These are phyloP conservation scores for Vaccinium vitisidaea DNA, from an alignment of 148 eudicot genomes.

Conservation along the genomic window DNA sequence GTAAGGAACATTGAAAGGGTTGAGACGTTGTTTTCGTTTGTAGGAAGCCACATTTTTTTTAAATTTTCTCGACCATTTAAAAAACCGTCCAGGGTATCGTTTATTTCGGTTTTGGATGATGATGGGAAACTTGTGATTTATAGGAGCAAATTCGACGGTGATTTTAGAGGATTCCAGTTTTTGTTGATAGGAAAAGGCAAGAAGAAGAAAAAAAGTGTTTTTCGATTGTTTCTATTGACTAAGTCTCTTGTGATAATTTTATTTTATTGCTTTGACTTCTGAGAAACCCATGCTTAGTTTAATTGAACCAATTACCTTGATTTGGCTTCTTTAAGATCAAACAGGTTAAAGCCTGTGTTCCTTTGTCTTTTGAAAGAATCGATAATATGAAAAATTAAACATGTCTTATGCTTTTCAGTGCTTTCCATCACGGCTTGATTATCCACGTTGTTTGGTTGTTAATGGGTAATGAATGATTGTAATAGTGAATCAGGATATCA, in stretches of 20 bases:
- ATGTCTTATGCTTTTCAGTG: not conserved
- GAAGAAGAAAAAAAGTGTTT: not conserved
- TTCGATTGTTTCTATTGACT: not conserved
- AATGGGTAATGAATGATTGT: slow-evolving; percentile 2
- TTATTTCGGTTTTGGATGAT: not conserved
- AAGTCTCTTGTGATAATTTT: not conserved
- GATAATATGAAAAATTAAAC: not conserved
- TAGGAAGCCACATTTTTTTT: not conserved
- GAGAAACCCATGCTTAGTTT: not conserved
- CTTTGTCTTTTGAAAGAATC: not conserved
- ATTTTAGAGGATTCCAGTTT: not conserved
- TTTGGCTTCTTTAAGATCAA: not conserved
- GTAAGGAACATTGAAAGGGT: not conserved
- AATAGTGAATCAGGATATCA: slow-evolving; percentile 17
- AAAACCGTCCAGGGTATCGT: not conserved
- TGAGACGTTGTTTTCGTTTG: not conserved
- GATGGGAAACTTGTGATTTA: not conserved
- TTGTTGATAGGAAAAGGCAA: not conserved
- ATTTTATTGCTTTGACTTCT: not conserved
- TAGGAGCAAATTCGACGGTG: not conserved
- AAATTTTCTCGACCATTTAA: not conserved
- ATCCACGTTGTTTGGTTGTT: not conserved
- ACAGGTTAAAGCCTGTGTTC: not conserved
- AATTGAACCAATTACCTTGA: not conserved
- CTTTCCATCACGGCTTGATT: not conserved